Evolutionary conservation across 768 basidiomycete genomes (phyloP), one percentile per base, ranked within the genome.

Genomic region (Suillus variegatus): DNA sequence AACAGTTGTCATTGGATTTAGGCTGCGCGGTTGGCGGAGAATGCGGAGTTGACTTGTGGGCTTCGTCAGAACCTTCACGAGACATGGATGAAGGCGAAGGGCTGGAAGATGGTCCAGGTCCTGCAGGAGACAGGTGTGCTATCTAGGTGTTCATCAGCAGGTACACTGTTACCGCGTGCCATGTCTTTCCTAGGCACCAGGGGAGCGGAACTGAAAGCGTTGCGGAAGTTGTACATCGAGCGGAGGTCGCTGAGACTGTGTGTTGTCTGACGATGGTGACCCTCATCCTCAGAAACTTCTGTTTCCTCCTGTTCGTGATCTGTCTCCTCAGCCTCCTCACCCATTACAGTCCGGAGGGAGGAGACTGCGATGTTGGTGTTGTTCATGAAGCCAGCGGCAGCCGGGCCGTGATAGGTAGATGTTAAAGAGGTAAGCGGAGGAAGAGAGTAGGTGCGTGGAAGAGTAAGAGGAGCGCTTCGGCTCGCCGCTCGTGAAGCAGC

Each of bases 301-400:
- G 76, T 75, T 46, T 78, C 77, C 10, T 78, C 77, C 8, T 66
- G 72, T 64, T 76, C 75, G 16, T 71, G 75, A 56, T 76, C 75
- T 43, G 76, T 76, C 68, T 76, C 75, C 10, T 54, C 52, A 32
- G 52, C 52, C 18, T 58, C 57, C 40, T 60, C 58, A 47, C 78
- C 77, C 13, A 76, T 78, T 22, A 77, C 74, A 1, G 76, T 76
- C 16, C 76, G 75, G 36, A 76, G 72, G 52, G 76, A 76, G 4
- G 76, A 76, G 18, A 76, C 77, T n/a, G 76, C 76, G 16, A 76
- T 76, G 57, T 78, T 78, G 12, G 76, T 76, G 64, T 78, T 76
- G 65, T 68, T 69, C 76, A 76, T 75, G 62, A 76, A 78, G 52
- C 77, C 76, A 20, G 60, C 68, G 3, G 36, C 44, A 28, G 69